These are phyloP conservation scores for Xylaria castorea DNA, from an alignment of 495 filamentous ascomycete genomes.

Conservation along the genomic window DNA sequence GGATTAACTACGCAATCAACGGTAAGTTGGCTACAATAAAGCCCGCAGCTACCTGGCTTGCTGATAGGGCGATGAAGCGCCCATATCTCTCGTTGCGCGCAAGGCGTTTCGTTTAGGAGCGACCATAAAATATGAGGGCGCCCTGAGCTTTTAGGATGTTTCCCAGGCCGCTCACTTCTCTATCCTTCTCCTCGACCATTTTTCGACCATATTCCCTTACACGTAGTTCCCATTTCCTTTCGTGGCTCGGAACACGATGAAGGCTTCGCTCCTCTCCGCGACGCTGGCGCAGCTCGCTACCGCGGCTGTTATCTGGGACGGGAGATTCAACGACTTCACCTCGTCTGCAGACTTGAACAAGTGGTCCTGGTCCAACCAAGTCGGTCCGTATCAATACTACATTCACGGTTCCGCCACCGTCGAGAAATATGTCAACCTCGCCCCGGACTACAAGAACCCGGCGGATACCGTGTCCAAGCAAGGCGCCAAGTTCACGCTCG, in stretches of 20 bases:
- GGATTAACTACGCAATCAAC: conserved; percentile 19
- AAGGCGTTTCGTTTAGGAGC: neutral
- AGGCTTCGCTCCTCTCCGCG: conserved; percentile 27
- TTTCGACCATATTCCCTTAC: neutral
- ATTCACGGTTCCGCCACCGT: conserved; percentile 66
- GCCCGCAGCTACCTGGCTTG: conserved; percentile 5
- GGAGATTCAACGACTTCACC: conserved; percentile 63
- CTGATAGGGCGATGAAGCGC: neutral
- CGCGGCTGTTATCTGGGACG: conserved; percentile 63
- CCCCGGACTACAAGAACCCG: conserved; percentile 67
- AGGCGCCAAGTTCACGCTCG: conserved; percentile 73
- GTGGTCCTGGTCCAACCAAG: conserved; percentile 71
- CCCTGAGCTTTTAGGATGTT: neutral
- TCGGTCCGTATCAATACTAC: conserved; percentile 75
- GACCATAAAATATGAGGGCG: neutral
- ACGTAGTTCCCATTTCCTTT: neutral
- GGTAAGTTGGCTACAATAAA: neutral
- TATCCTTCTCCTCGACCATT: neutral
- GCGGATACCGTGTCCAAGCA: conserved; percentile 65
- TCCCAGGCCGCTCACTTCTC: neutral
- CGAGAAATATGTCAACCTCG: conserved; percentile 62
- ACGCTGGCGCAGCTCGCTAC: conserved; percentile 32
- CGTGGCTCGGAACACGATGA: conserved; percentile 34
- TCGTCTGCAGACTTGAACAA: conserved; percentile 57
- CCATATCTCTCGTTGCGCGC: neutral